Evolutionary conservation across 1,284 basidiomycete genomes (phyloP), one percentile per base, ranked within the genome.

Genomic region (Cutaneotrichosporon sp.): DNA sequence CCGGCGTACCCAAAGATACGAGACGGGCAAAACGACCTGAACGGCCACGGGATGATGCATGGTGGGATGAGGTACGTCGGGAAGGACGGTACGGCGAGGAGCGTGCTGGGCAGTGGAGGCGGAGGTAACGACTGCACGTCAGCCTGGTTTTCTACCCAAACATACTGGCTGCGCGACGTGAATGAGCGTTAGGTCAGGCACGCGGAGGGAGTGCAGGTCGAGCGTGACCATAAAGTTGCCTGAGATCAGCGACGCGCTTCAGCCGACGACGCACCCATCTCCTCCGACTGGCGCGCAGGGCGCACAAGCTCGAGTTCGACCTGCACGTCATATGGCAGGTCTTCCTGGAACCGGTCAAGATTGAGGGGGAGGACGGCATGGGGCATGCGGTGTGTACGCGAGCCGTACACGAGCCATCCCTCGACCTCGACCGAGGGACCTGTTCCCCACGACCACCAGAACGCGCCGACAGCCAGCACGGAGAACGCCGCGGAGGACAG

Each of bases 191-290:
- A 52, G 22, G 14, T 67, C 62, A 8, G 67, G 63, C 17, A 62
- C 54, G 5, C 58, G 51, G 3, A 57, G 40, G 4, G 67, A 68
- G 30, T 67, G 61, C 17, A 75, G 56, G 17, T 76, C 71, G 2
- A 76, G 54, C 10, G 66, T 63, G 18, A 76, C 61, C 74, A 76
- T 76, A 46, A 76, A 76, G 58, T 74, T 76, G 45, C 71, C 74
- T 73, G 50, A n/a, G 8, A 38, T 39, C 21, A 44, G 49, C 40
- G n/a, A 10, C 39, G 30, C 17, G 35, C 10, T 15, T 8, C 3
- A 3, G 2, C 14, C 42, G 26, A n/a, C 17, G 30, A 41, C 70
- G 54, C 23, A 72, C 72, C 68, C 46, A 64, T 65, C 47, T 69
- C 72, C 42, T 66, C 64, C 9, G 55, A 42, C 1, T 52, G 61